A percentile compares a stretch with the other conserved stretches of the same genome.
Conservation (phyloP, 306 rosid species). For the Notholithocarpus densiflorus region DNA sequence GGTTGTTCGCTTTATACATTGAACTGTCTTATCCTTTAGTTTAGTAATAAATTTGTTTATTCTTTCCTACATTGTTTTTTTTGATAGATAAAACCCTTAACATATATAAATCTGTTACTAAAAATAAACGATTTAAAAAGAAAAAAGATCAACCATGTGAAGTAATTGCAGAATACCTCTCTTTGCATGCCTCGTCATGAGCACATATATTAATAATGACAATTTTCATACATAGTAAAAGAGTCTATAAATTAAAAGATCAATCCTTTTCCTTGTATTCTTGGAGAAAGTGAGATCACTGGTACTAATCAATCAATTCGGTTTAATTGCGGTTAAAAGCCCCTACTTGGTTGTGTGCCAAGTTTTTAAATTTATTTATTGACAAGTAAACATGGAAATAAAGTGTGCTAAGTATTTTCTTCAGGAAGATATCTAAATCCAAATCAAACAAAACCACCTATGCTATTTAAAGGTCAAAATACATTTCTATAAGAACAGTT, state of each 20-base stretch:
- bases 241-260: neutral
- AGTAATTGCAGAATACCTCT: neutral
- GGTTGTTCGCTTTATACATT: neutral
- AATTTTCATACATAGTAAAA: neutral
- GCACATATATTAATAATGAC: neutral
- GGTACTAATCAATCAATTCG: neutral
- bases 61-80: neutral
- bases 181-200: neutral
- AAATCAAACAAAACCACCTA: neutral
- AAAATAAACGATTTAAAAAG: neutral
- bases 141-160: neutral
- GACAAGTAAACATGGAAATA: no score
- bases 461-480: neutral
- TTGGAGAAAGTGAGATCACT: neutral
- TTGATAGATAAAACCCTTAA: neutral
- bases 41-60: no score
- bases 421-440: neutral
- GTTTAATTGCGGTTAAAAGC: neutral
- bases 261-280: neutral
- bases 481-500: constrained; percentile 12
- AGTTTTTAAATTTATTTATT: neutral
- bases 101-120: neutral
- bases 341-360: neutral
- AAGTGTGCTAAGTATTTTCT: neutral
- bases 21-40: neutral